Percentiles rank a stretch among this genome's conserved stretches.
These are phyloP conservation scores for Globisporangium nunn DNA, from an alignment of 352 stramenopile genomes.

Conservation along the genomic window DNA sequence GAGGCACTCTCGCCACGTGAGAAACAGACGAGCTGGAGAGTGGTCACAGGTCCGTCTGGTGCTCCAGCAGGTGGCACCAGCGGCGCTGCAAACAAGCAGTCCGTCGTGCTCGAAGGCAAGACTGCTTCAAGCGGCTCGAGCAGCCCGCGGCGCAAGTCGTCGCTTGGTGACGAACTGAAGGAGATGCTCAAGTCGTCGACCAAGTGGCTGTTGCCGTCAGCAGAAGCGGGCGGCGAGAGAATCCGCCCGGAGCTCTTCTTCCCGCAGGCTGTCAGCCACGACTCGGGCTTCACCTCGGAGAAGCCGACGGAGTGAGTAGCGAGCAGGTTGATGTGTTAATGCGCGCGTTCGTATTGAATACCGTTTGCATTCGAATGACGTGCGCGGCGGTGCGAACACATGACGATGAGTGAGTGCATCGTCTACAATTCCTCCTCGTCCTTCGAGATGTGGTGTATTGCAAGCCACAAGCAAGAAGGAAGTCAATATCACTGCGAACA, in stretches of 20 bases:
- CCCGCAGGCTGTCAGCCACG: conserved; percentile 32
- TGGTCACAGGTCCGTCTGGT: conserved; percentile 18
- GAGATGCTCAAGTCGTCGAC: conserved; percentile 49
- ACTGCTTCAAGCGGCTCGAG: not conserved
- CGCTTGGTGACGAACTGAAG: conserved; percentile 58
- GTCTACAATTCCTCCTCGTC: too few species aligned
- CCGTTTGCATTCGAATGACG: not conserved
- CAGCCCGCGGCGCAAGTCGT: conserved; percentile 35
- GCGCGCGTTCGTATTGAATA: not conserved
- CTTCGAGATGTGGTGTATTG: not conserved
- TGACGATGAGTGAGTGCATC: not conserved
- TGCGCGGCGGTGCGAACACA: not conserved
- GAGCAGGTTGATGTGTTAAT: not conserved
- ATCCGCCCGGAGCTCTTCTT: conserved; percentile 56
- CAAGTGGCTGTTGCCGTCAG: conserved; percentile 44
- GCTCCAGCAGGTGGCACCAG: not conserved
- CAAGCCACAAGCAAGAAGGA: too few species aligned
- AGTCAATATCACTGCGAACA: too few species aligned
- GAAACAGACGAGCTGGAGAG: conserved; percentile 58
- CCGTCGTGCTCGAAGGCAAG: conserved; percentile 38
- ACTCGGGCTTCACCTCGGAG: conserved; percentile 14
- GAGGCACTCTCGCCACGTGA: conserved; percentile 44
- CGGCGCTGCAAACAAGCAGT: conserved; percentile 16
- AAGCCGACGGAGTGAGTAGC: not conserved
- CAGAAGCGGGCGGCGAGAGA: conserved; percentile 11